phyloP scores from a whole-genome alignment of 2,329 filamentous ascomycete species.

The Ophiocordyceps camponoti-saundersi region DNA sequence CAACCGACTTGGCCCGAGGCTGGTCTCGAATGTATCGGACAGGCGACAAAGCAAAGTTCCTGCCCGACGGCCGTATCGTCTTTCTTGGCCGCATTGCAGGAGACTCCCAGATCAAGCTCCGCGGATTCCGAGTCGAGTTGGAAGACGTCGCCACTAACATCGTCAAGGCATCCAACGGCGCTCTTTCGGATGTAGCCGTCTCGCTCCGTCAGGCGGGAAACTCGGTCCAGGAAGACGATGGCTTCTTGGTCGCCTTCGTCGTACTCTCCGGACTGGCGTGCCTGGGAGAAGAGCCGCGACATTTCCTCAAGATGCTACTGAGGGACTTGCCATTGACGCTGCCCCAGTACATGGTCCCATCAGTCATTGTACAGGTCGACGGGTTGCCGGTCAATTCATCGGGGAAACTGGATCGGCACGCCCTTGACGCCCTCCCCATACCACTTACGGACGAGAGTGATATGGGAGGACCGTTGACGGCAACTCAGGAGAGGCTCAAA shows the following conservation, averaged over 20 bases:
- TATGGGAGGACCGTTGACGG: slow-evolving; percentile 3
- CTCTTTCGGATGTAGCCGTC: slow-evolving; percentile 6
- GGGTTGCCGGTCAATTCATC: slow-evolving; percentile 12
- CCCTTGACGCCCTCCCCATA: slow-evolving; percentile 9
- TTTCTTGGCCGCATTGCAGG: slow-evolving; percentile 18
- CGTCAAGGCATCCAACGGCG: slow-evolving; percentile 6
- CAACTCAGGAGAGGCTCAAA: slow-evolving; percentile 5
- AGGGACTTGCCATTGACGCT: slow-evolving; percentile 6
- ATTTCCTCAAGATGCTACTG: slow-evolving; percentile 5
- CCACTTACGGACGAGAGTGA: slow-evolving; percentile 2
- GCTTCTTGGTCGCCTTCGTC: slow-evolving; percentile 2
- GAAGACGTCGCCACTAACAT: slow-evolving; percentile 16
- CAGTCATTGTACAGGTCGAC: slow-evolving; percentile 9
- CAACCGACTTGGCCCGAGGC: slow-evolving; percentile 7
- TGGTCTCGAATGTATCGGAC: slow-evolving; percentile 23
- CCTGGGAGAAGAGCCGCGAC: background rate
- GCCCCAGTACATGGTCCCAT: slow-evolving; percentile 18
- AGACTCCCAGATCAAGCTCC: slow-evolving; percentile 19
- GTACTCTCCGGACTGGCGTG: background rate
- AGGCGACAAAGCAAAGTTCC: slow-evolving; percentile 22
- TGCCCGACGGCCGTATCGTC: slow-evolving; percentile 16
- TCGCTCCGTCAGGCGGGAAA: background rate
- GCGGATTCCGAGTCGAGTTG: slow-evolving; percentile 19
- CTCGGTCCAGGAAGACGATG: background rate
- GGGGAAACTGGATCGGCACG: slow-evolving; percentile 15